Conservation (phyloP, 768 basidiomycete species). For the Calocera viscosa region DNA sequence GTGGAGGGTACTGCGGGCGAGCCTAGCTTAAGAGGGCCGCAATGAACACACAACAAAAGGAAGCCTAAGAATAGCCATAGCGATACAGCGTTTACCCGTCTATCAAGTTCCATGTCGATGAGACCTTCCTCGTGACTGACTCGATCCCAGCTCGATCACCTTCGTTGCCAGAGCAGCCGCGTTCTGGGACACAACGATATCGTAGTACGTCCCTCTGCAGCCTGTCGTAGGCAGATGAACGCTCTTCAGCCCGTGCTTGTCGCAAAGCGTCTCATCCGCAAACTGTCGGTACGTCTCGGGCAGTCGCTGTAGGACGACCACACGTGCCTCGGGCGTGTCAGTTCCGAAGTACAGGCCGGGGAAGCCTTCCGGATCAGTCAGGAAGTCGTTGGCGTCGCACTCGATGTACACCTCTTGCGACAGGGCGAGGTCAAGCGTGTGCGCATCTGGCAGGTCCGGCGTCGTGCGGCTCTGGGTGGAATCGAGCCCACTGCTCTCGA, state of each 20-base stretch:
- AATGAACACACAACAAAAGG: no score
- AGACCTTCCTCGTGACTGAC: background rate
- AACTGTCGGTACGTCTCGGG: background rate
- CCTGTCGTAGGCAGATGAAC: background rate
- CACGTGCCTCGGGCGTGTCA: background rate
- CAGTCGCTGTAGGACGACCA: background rate
- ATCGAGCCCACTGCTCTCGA: background rate
- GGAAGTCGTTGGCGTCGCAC: conserved; percentile 1
- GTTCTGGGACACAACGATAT: background rate
- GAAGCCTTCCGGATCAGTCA: background rate
- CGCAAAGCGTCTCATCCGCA: background rate
- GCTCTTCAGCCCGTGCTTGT: conserved; percentile 5
- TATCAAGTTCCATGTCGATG: background rate
- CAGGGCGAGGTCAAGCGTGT: background rate
- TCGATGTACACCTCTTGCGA: background rate
- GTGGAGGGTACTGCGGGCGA: no score
- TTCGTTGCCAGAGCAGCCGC: background rate
- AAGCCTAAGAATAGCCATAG: background rate
- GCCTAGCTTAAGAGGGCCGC: no score
- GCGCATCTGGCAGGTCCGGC: background rate
- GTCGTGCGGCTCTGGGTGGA: background rate
- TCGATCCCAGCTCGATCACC: background rate
- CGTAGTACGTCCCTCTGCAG: background rate
- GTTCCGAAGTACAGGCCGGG: background rate
- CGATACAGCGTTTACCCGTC: background rate